Conservation (phyloP, 2,329 filamentous ascomycete species). For the Penicillium sp. region DNA sequence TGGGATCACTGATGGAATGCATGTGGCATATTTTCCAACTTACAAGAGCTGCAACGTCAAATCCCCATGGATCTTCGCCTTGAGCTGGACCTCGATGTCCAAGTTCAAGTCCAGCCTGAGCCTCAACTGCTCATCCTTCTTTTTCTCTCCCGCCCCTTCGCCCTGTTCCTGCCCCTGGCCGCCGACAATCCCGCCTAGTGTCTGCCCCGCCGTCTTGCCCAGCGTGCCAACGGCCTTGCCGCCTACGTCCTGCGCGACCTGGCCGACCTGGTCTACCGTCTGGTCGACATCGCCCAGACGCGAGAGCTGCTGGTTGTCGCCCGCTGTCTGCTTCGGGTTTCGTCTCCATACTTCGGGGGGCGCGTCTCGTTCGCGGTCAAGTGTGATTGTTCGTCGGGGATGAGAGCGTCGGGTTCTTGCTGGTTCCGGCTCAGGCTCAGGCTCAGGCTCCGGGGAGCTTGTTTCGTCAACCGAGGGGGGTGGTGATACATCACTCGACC, state of each 20-base stretch:
- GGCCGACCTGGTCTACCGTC: background rate
- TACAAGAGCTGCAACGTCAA: constrained; percentile 78
- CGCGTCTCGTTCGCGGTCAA: background rate
- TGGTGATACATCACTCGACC: too few species aligned
- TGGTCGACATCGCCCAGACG: background rate
- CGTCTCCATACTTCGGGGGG: background rate
- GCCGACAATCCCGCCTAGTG: background rate
- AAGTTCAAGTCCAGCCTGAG: constrained; percentile 77
- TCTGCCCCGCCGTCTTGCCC: constrained; percentile 7
- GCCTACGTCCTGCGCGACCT: background rate
- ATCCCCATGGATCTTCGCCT: constrained; percentile 85
- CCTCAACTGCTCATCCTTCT: constrained; percentile 45
- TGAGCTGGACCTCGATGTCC: constrained; percentile 82
- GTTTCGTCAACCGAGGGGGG: background rate
- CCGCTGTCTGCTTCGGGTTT: background rate
- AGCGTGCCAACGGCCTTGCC: background rate
- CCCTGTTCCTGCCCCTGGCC: background rate
- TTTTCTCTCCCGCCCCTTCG: background rate
- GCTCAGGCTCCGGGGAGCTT: background rate
- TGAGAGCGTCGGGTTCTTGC: background rate
- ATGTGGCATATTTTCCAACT: constrained; percentile 42
- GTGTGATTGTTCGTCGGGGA: background rate
- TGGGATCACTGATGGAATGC: too few species aligned
- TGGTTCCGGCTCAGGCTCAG: background rate
- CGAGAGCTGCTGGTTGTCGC: background rate